phyloP scores from a whole-genome alignment of 2,329 filamentous ascomycete species.

The Stagonosporopsis cucurbitacearum region DNA sequence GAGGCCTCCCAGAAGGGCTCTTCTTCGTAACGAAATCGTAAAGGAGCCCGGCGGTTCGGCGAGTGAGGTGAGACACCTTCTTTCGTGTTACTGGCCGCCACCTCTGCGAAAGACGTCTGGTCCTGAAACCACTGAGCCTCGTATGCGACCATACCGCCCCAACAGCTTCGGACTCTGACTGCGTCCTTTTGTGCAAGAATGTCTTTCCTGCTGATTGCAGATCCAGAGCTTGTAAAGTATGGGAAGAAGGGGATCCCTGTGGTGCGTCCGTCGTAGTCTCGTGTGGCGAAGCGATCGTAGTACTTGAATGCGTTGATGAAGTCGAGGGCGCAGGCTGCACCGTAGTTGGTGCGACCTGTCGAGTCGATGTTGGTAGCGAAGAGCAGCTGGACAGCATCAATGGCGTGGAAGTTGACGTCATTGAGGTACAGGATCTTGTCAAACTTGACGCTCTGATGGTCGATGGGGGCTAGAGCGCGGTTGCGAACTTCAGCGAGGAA shows the following conservation, averaged over 20 bases:
- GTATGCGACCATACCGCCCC: conserved; percentile 77
- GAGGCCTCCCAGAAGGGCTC: conserved; percentile 56
- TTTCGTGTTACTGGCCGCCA: conserved; percentile 22
- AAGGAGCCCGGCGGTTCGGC: conserved; percentile 42
- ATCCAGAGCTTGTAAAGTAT: conserved; percentile 64
- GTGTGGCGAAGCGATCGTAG: conserved; percentile 76
- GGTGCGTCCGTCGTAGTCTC: conserved; percentile 69
- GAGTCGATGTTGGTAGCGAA: conserved; percentile 66
- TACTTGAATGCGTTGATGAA: conserved; percentile 71
- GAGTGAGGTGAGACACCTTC: conserved; percentile 20
- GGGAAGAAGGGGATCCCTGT: conserved; percentile 72
- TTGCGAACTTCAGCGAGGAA: conserved; percentile 78
- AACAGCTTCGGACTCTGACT: conserved; percentile 75
- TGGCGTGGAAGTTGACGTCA: conserved; percentile 68
- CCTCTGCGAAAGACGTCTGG: conserved; percentile 9
- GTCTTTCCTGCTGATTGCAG: conserved; percentile 63
- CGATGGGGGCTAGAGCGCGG: conserved; percentile 69
- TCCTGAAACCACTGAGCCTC: conserved; percentile 66
- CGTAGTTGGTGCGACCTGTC: conserved; percentile 62
- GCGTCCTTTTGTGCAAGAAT: conserved; percentile 67
- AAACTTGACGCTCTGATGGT: conserved; percentile 61
- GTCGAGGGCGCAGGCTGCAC: conserved; percentile 74
- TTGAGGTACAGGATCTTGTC: conserved; percentile 69
- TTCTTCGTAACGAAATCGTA: conserved; percentile 53
- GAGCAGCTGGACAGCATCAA: conserved; percentile 66